These are phyloP conservation scores for Lophiotrema nucula DNA, from an alignment of 495 filamentous ascomycete genomes.

Conservation along the genomic window DNA sequence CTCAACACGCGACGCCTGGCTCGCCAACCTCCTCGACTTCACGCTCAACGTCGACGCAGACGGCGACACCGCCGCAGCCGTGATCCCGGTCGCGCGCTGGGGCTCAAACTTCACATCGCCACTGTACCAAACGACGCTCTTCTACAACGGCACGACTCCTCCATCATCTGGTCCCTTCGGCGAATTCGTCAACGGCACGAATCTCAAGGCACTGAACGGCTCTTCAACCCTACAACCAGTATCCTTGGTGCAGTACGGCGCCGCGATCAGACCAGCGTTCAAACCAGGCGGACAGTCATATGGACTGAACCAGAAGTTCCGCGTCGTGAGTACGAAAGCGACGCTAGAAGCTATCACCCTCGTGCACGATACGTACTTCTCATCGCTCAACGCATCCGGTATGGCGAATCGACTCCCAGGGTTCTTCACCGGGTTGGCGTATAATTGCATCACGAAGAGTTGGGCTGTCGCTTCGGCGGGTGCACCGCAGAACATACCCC, in stretches of 20 bases:
- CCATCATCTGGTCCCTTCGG: constrained; percentile 1
- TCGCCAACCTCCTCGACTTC: constrained; percentile 1
- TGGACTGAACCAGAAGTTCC: constrained; percentile 1
- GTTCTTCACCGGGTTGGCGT: neutral
- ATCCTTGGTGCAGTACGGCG: neutral
- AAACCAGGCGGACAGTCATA: neutral
- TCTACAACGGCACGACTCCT: neutral
- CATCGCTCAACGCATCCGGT: neutral
- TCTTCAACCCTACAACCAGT: neutral
- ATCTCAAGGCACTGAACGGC: neutral
- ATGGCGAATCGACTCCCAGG: neutral
- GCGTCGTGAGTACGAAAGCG: neutral
- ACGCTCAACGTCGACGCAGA: neutral
- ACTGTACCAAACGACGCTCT: constrained; percentile 23
- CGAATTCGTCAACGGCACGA: neutral
- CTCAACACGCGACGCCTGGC: neutral
- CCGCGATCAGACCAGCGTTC: neutral
- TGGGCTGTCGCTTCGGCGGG: neutral
- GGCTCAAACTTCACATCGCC: constrained; percentile 38
- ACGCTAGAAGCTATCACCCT: neutral
- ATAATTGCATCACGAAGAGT: neutral
- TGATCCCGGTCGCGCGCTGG: constrained; percentile 1
- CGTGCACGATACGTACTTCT: neutral
- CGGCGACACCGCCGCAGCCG: constrained; percentile 7
- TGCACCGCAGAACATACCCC: neutral